These are phyloP conservation scores for Fraxinus sp. DNA, from an alignment of 305 asterid species.

Conservation along the genomic window DNA sequence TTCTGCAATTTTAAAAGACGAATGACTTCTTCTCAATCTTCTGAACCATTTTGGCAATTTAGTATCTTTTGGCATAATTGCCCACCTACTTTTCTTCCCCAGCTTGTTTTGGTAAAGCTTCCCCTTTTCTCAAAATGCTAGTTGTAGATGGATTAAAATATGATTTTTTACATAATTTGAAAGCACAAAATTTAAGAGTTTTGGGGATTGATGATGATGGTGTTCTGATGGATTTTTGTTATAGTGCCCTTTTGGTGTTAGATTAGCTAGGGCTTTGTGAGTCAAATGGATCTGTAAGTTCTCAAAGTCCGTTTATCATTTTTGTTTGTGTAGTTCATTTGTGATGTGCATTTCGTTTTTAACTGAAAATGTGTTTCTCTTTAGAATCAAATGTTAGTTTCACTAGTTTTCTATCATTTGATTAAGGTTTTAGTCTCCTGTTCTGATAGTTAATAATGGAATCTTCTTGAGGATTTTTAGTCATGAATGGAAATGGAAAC, in stretches of 20 bases:
- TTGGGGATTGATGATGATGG: background rate
- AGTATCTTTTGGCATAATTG: background rate
- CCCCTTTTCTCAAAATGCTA: background rate
- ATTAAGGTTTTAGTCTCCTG: background rate
- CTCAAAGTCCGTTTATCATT: background rate
- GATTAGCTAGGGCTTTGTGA: background rate
- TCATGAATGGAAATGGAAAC: background rate
- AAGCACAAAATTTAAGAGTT: background rate
- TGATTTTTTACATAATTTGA: background rate
- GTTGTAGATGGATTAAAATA: background rate
- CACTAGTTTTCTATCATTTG: background rate
- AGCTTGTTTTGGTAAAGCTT: background rate
- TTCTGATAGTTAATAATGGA: background rate
- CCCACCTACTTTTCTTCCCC: background rate
- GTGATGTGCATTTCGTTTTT: background rate
- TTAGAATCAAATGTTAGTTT: background rate
- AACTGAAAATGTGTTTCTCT: background rate
- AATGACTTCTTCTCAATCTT: background rate
- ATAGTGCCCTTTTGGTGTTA: background rate
- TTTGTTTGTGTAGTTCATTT: background rate
- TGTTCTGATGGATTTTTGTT: background rate
- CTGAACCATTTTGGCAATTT: background rate
- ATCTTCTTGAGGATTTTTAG: background rate
- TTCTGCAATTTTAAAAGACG: background rate
- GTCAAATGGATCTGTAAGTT: background rate